Evolutionary conservation across 352 stramenopile species (phyloP).

Genomic region (Aphanomyces cochlioides): DNA sequence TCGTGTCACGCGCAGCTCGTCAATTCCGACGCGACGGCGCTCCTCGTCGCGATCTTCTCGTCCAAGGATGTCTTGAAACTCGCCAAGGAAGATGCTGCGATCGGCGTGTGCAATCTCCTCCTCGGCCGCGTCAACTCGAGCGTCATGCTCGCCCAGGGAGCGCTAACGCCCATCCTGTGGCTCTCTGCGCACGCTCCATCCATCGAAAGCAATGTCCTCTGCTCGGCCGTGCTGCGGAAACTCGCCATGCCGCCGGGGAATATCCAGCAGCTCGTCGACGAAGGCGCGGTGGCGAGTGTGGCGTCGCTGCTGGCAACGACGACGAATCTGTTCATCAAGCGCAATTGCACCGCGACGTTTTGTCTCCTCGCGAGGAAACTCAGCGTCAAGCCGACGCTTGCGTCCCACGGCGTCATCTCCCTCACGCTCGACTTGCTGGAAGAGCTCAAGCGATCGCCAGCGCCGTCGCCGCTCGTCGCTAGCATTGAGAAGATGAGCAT

Average conservation of each 20-base stretch:
- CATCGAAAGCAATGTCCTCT: conserved; percentile 41
- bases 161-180: conserved; percentile 57
- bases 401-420: conserved; percentile 53
- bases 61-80: conserved; percentile 34
- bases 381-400: conserved; percentile 44
- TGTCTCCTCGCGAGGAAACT: conserved; percentile 52
- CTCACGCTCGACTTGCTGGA: conserved; percentile 51
- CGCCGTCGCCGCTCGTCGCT: conserved; percentile 29
- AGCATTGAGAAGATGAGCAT: conserved; percentile 61
- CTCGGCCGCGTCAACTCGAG: conserved; percentile 61
- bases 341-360: conserved; percentile 67
- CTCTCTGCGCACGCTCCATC: conserved; percentile 36
- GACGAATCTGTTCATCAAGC: conserved; percentile 46
- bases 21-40: conserved; percentile 40
- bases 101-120: conserved; percentile 66
- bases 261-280: conserved; percentile 51
- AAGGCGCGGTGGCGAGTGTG: conserved; percentile 48
- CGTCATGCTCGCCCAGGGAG: conserved; percentile 42
- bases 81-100: conserved; percentile 48
- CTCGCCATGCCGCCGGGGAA: conserved; percentile 68
- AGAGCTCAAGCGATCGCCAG: conserved; percentile 33
- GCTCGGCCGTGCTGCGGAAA: conserved; percentile 60
- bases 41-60: conserved; percentile 51
- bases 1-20: conserved; percentile 44
- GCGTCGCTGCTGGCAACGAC: conserved; percentile 45